Evolutionary conservation across 805 yeast species (phyloP), one percentile per base, ranked within the genome.

Genomic region (Crinitomyces ghanaensis): DNA sequence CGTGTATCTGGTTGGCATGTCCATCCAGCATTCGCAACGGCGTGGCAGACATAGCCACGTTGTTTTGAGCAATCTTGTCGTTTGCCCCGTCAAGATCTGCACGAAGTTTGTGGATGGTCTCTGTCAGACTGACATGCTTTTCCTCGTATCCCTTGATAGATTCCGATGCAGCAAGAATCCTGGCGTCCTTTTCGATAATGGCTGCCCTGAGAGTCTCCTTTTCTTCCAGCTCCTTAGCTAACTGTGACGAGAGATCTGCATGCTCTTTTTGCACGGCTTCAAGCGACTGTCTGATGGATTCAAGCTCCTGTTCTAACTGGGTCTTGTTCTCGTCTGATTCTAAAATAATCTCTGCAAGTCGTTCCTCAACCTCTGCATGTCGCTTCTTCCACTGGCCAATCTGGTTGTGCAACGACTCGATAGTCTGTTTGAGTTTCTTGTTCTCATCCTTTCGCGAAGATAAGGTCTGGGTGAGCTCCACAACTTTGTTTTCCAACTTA

Each of bases 401-500:
- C 40, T 44, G 52, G 20, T 36, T 39, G 38, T 53, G 56, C 27
- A 50, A 37, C 31, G 43, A 39, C 16, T 70, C 67, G 31, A 86
- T 70, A 48, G 80, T 79, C 11, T 60, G 58, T 38, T 72, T 66
- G 50, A 88, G 65, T 40, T 68, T 70, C 61, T 77, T 78, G 57
- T 86, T 86, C 46, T 84, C 95, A 44, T 74, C 81, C 17, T 80
- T 77, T 54, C 83, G 81, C 23, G 74, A 60, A 1, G 94, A 73
- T 40, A 88, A 65, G 8, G 78, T 70, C 51, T 88, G 93, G 3
- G 96, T 88, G 46, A 91, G 71, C 57, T 86, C 93, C 44, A 91
- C 85, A n/a, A 93, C 96, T 66, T 93, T 91, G 59, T 91, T 91
- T 58, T 91, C 99, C 49, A 93, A 70, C 54, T 80, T 74, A 60